phyloP scores from a whole-genome alignment of 164 flowering plant species.

The Santalum album region DNA sequence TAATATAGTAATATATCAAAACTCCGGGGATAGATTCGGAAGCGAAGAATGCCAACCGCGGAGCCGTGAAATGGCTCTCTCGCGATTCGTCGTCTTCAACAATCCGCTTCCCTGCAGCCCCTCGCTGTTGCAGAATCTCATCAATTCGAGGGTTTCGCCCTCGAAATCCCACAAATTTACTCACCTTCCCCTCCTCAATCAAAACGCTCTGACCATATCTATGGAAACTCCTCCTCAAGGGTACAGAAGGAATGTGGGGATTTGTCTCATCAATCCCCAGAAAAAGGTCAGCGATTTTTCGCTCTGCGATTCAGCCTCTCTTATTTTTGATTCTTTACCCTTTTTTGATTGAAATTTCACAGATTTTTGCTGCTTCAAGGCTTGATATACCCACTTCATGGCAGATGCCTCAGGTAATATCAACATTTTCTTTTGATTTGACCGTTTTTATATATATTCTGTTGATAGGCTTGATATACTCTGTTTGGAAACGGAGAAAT shows the following conservation, averaged over 20 bases:
- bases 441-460: neutral
- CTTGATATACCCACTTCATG: constrained; percentile 63
- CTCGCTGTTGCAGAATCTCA: no score
- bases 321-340: neutral
- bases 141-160: constrained; percentile 7
- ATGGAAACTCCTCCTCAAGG: constrained; percentile 85
- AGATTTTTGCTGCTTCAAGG: constrained; percentile 77
- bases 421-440: no score
- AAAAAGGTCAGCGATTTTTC: constrained; percentile 33
- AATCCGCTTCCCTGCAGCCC: no score
- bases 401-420: constrained; percentile 97
- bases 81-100: no score
- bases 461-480: no score
- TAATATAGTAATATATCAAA: no score
- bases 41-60: no score
- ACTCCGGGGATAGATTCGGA: no score
- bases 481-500: neutral
- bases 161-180: constrained; percentile 5
- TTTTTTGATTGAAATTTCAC: constrained; percentile 4
- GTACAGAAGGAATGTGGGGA: constrained; percentile 79
- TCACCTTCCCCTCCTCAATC: constrained; percentile 12
- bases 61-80: no score
- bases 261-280: constrained; percentile 68
- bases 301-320: neutral
- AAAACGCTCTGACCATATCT: constrained; percentile 14